A percentile compares a stretch with the other conserved stretches of the same genome.
These are phyloP conservation scores for Rhododendron ovatum DNA, from an alignment of 148 eudicot species.

Conservation along the genomic window DNA sequence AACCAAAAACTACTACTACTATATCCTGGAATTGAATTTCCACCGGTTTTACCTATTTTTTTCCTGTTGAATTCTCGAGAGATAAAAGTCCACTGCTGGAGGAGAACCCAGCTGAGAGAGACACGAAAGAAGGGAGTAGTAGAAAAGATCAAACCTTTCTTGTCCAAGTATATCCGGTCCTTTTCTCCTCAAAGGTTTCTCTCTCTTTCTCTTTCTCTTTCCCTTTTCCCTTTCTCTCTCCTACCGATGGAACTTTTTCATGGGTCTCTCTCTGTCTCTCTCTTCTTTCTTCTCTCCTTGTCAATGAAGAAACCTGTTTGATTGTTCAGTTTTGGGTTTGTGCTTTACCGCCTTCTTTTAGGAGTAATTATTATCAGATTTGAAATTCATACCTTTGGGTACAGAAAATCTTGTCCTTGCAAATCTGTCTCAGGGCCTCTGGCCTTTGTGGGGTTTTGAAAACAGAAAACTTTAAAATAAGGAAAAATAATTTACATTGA, in stretches of 20 bases:
- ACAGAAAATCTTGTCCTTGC: constrained; percentile 61
- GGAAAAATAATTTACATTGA: constrained; percentile 3
- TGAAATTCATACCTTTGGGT: constrained; percentile 27
- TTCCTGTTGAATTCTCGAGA: background rate
- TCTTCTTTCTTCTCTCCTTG: constrained; percentile 27
- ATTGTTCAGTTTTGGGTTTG: constrained; percentile 22
- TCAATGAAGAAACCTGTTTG: constrained; percentile 41
- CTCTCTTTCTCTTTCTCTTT: constrained; percentile 13
- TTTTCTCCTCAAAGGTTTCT: background rate
- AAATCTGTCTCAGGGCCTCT: constrained; percentile 28
- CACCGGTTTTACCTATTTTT: background rate
- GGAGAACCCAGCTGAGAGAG: constrained; percentile 6
- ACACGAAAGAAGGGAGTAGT: background rate
- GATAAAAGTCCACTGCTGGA: background rate
- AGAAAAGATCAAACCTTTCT: constrained; percentile 31
- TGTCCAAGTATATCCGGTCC: constrained; percentile 16
- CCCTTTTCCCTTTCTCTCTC: background rate
- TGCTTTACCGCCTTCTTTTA: constrained; percentile 14
- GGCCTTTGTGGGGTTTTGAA: constrained; percentile 25
- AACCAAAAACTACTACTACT: background rate
- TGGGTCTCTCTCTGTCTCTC: constrained; percentile 2
- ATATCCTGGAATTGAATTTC: constrained; percentile 3
- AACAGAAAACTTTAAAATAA: constrained; percentile 9
- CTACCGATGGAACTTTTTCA: constrained; percentile 13
- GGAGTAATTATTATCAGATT: constrained; percentile 28